Evolutionary conservation across 176 grass and related monocot species (phyloP), one percentile per base, ranked within the genome.

Genomic region (Canna indica): DNA sequence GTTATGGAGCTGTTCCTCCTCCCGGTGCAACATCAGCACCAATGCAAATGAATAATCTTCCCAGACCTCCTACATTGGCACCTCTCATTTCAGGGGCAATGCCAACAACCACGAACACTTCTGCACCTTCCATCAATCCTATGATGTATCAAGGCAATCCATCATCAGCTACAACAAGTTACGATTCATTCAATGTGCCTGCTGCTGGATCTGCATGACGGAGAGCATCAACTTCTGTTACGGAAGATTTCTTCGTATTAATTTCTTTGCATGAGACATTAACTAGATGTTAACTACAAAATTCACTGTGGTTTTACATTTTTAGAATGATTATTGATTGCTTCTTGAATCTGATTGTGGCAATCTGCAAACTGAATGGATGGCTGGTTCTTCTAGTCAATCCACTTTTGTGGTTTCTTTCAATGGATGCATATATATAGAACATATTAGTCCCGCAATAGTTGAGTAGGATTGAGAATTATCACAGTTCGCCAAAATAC

Each of bases 51-150:
- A 61, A 76, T 12, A 74, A 72, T 35, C 84, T 87, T n/a, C 88
- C 88, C 28, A 82, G 84, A 69, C 88, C 88, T 29, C 84, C 81
- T 20, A 80, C 69, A 20, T 54, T 90, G 70, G n/a, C n/a, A n/a
- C n/a, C 72, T 66, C 88, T 84, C n/a, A 81, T 68, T 63, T 87
- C 84, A 61, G 84, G 76, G 56, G 76, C 59, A 75, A 75, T 72
- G 63, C 70, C 69, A 28, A 77, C 58, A 7, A n/a, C n/a, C n/a
- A n/a, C n/a, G n/a, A n/a, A n/a, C n/a, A n/a, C n/a, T n/a, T n/a
- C n/a, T n/a, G 69, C 81, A 1, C 42, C 77, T 27, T 62, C 81
- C 47, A 86, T 17, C 50, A 90, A 60, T 30, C 58, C 58, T 4
- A 12, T 16, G 28, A 30, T 83, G 80, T 90, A 86, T 57, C 88